These are phyloP conservation scores for Trichoderma atroviride DNA, from an alignment of 2,329 filamentous ascomycete genomes.

Conservation along the genomic window DNA sequence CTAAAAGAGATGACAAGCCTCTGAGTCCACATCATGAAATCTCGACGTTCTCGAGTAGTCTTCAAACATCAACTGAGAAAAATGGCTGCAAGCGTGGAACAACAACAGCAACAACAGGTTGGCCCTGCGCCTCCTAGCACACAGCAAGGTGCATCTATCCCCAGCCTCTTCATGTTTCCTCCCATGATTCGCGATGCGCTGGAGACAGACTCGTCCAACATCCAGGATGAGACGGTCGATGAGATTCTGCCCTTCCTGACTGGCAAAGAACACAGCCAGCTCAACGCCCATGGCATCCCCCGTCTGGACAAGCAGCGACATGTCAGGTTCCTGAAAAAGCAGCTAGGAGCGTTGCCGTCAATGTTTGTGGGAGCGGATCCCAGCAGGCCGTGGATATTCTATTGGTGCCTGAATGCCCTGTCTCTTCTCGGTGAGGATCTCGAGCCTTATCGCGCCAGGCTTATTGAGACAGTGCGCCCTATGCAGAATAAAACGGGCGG, in stretches of 20 bases:
- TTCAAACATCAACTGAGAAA: conserved; percentile 36
- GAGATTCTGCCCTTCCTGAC: conserved; percentile 71
- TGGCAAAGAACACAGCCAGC: conserved; percentile 52
- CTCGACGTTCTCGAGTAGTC: conserved; percentile 39
- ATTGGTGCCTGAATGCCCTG: conserved; percentile 84
- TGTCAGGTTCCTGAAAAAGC: conserved; percentile 63
- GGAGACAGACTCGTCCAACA: conserved; percentile 65
- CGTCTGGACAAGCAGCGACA: conserved; percentile 67
- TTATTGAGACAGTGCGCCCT: conserved; percentile 73
- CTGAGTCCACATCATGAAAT: conserved; percentile 37
- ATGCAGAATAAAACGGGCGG: conserved; percentile 84
- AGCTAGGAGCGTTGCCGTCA: conserved; percentile 64
- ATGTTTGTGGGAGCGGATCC: conserved; percentile 78
- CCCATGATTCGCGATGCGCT: conserved; percentile 69
- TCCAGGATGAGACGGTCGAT: conserved; percentile 70
- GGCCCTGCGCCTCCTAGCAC: conserved; percentile 5
- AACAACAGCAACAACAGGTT: conserved; percentile 26
- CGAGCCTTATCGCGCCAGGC: conserved; percentile 65
- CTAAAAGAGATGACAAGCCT: conserved; percentile 32
- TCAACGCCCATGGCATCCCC: conserved; percentile 75
- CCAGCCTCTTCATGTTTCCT: conserved; percentile 58
- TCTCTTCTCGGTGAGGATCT: conserved; percentile 76
- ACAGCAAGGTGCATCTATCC: conserved; percentile 41
- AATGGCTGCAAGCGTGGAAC: conserved; percentile 27
- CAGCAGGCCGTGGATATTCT: conserved; percentile 89